phyloP scores from a whole-genome alignment of 768 basidiomycete species.

The Mrakia frigida region DNA sequence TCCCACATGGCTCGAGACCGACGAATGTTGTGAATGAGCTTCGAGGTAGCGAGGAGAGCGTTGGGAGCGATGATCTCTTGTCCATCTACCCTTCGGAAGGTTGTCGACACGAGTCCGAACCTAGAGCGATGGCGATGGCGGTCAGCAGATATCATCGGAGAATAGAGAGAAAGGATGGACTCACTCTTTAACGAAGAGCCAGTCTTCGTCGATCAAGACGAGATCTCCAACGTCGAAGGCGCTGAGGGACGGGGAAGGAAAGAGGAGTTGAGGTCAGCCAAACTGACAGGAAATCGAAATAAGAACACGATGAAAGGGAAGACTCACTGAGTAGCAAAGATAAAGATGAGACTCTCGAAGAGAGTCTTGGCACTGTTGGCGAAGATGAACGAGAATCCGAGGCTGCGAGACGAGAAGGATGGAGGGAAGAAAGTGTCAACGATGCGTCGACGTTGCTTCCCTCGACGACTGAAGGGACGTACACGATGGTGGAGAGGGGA shows the following conservation, averaged over 20 bases:
- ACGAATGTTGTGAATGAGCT: slow-evolving; percentile 64
- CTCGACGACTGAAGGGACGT: background rate
- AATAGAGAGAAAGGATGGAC: background rate
- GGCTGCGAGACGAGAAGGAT: slow-evolving; percentile 33
- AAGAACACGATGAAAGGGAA: background rate
- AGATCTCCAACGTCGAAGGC: slow-evolving; percentile 80
- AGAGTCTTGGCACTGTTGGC: slow-evolving; percentile 72
- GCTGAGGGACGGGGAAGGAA: slow-evolving; percentile 50
- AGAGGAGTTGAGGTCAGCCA: background rate
- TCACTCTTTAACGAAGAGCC: slow-evolving; percentile 64
- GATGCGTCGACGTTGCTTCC: background rate
- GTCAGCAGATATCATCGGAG: background rate
- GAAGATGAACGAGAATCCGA: slow-evolving; percentile 80
- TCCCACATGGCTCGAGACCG: slow-evolving; percentile 53
- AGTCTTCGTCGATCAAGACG: slow-evolving; percentile 69
- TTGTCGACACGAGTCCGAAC: slow-evolving; percentile 66
- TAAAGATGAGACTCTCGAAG: slow-evolving; percentile 78
- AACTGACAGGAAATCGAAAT: background rate
- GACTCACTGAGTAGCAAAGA: slow-evolving; percentile 52
- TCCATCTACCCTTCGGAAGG: slow-evolving; percentile 72
- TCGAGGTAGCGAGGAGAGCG: slow-evolving; percentile 61
- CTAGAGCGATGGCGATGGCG: background rate
- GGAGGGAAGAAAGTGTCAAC: background rate
- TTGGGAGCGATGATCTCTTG: slow-evolving; percentile 76
- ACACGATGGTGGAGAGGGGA: slow-evolving; percentile 68